Evolutionary conservation across 2,329 filamentous ascomycete species (phyloP).

Genomic region (Boeremia lycopersici): DNA sequence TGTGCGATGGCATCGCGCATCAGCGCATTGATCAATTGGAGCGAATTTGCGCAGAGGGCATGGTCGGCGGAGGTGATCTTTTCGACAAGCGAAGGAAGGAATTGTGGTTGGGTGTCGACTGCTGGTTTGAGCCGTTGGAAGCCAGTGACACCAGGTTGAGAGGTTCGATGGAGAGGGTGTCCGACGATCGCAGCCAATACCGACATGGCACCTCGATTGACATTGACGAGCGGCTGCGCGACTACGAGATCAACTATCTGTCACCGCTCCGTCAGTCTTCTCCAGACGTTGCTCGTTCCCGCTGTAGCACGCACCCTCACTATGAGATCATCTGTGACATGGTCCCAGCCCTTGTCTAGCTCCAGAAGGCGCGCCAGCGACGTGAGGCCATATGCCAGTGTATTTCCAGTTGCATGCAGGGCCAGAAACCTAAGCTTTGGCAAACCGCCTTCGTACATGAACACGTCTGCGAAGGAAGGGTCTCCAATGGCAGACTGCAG

Average conservation of each 20-base stretch:
- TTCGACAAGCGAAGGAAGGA: conserved; percentile 91
- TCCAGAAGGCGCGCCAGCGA: conserved; percentile 86
- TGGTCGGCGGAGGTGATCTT: conserved; percentile 94
- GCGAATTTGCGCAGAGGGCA: conserved; percentile 89
- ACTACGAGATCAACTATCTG: conserved; percentile 90
- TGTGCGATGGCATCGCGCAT: conserved; percentile 88
- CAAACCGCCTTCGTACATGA: conserved; percentile 88
- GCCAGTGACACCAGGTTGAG: conserved; percentile 72
- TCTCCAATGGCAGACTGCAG: conserved; percentile 94
- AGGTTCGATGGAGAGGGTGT: conserved; percentile 68
- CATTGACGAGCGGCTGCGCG: conserved; percentile 94
- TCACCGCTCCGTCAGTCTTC: conserved; percentile 14
- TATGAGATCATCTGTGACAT: conserved; percentile 75
- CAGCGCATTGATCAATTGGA: conserved; percentile 93
- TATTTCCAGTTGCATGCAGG: conserved; percentile 87
- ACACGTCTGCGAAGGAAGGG: conserved; percentile 93
- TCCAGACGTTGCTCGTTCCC: background rate
- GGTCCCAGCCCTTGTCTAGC: conserved; percentile 97
- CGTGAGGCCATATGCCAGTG: conserved; percentile 91
- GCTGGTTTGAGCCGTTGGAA: conserved; percentile 92
- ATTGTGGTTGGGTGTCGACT: conserved; percentile 88
- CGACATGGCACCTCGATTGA: conserved; percentile 93
- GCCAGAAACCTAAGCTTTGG: conserved; percentile 81
- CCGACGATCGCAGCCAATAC: conserved; percentile 93
- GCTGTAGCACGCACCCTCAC: conserved; percentile 59